phyloP scores from a whole-genome alignment of 257 asterid genomes.

The Gentiana straminea region DNA sequence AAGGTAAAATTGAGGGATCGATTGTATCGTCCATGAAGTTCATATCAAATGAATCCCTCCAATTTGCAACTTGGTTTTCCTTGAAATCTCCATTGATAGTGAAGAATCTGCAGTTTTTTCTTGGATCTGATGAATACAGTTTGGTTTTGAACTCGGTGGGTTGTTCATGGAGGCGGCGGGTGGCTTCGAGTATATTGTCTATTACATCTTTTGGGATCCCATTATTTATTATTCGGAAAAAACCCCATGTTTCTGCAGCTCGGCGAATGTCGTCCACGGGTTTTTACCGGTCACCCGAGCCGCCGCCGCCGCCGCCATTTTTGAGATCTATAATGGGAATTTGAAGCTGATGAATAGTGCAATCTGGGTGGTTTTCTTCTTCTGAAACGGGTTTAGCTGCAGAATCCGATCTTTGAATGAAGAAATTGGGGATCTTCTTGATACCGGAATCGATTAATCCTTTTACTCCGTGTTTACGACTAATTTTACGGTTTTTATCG shows the following conservation, averaged over 20 bases:
- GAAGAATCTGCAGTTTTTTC: conserved; percentile 31
- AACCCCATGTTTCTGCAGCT: conserved; percentile 58
- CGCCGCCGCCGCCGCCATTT: conserved; percentile 26
- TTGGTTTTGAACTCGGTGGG: conserved; percentile 42
- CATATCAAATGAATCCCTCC: conserved; percentile 67
- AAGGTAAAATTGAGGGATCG: conserved; percentile 36
- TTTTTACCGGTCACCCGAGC: conserved; percentile 12
- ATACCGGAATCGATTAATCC: conserved; percentile 63
- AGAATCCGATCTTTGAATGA: conserved; percentile 25
- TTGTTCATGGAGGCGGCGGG: conserved; percentile 46
- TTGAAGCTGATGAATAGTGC: conserved; percentile 5
- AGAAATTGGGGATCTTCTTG: conserved; percentile 38
- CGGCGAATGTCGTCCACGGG: conserved; percentile 34
- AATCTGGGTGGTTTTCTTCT: neutral
- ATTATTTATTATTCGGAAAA: conserved; percentile 60
- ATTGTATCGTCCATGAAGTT: conserved; percentile 30
- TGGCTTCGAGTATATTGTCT: conserved; percentile 33
- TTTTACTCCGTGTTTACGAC: conserved; percentile 68
- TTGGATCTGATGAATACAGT: conserved; percentile 39
- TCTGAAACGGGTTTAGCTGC: neutral
- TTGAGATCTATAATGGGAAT: conserved; percentile 44
- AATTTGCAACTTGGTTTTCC: conserved; percentile 35
- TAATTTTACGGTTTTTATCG: too few relatives aligned
- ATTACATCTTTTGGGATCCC: conserved; percentile 43
- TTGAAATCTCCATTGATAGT: conserved; percentile 33